These are phyloP conservation scores for Asterella californica DNA, from an alignment of 225 moss, liverwort and hornwort species.

Conservation along the genomic window DNA sequence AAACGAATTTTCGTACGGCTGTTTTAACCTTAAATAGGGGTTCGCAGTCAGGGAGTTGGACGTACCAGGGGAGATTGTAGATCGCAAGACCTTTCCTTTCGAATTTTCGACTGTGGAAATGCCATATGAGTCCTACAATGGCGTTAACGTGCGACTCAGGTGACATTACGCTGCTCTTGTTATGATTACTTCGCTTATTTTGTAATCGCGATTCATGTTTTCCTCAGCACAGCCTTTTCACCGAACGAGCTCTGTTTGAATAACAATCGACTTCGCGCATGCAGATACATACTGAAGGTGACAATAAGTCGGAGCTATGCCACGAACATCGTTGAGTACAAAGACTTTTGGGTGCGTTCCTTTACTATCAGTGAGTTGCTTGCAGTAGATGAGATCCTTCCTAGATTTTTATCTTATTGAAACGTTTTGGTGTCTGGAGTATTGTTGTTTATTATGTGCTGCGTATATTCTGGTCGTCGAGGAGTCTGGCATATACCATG, in stretches of 20 bases:
- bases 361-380: neutral
- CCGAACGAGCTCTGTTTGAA: neutral
- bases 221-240: neutral
- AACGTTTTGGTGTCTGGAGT: no score
- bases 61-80: slow-evolving; percentile 94
- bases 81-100: slow-evolving; percentile 90
- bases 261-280: neutral
- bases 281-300: slow-evolving; percentile 94
- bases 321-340: slow-evolving; percentile 94
- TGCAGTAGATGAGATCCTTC: neutral
- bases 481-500: no score
- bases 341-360: slow-evolving; percentile 83
- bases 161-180: slow-evolving; percentile 9
- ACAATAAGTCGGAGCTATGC: slow-evolving; percentile 99
- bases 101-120: slow-evolving; percentile 99
- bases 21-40: slow-evolving; percentile 2
- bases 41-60: slow-evolving; percentile 75
- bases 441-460: no score
- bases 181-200: neutral
- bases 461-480: no score
- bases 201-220: neutral
- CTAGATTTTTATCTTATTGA: neutral
- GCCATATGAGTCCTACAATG: slow-evolving; percentile 99
- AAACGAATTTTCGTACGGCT: neutral
- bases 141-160: slow-evolving; percentile 98